Base-by-base conservation (phyloP, 1,284 basidiomycete genomes). In the Trametes versicolor region DNA sequence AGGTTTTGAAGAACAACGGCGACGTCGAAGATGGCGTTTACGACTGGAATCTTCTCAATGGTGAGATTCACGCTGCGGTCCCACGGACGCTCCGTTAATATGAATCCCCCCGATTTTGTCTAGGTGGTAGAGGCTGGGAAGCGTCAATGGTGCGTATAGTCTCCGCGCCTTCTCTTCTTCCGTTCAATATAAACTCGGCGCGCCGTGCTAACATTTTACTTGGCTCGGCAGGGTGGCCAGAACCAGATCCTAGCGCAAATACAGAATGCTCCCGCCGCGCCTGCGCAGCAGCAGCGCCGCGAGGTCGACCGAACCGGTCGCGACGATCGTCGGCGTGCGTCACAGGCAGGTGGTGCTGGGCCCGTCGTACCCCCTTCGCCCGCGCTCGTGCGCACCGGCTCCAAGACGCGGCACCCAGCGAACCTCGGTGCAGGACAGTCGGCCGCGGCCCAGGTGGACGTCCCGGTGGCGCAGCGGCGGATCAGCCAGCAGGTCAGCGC, bases 101-200 rank as follows among this genome's bases (percentile, higher is more conserved):
- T 47, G 62, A 60, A 54, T 29, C 23, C 51, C 51, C 37, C 27
- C 58, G 34, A 45, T 62, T 62, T 10, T 54, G 57, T 54, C 54
- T 72, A 92, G 91, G 90, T 71, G 97, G 96, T 51, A 93, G 95
- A 80, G 97, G 97, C 61, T 99, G 97, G 96, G 96, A 99, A 81
- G 88, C 87, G 43, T 90, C 91, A 49, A 82, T 87, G 74, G 93
- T 95, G 74, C 73, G 90, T 67, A 58, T 58, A 48, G 54, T 34
- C 34, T 34, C 62, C 64, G 64, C 4, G 36, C 27, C 47, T 60
- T 58, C 57, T 37, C 27, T 41, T 63, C 25, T 21, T n/a, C 10
- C 49, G 55, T n/a, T 50, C 17, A 45, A 58, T 63, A 53, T 56
- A 51, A 63, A 63, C 50, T 55, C 47, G 41, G 34, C 67, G 76